Evolutionary conservation across 129 eudicot genomes (phyloP).

Genomic region (Artemisia annua): DNA sequence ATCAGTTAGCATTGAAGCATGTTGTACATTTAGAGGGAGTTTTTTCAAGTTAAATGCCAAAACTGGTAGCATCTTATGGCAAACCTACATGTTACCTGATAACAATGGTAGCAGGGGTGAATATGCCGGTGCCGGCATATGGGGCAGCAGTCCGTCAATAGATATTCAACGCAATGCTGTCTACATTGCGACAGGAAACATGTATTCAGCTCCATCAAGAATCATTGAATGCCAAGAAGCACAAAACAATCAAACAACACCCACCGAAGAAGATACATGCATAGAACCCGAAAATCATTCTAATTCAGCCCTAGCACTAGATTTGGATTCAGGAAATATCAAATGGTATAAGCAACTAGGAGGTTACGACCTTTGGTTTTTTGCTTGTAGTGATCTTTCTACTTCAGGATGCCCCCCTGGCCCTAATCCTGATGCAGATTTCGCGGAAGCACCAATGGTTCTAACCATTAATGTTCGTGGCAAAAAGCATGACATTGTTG

Average conservation of each 20-base stretch:
- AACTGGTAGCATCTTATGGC: constrained; percentile 67
- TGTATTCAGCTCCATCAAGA: constrained; percentile 59
- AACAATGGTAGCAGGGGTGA: constrained; percentile 55
- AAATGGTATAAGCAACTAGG: constrained; percentile 61
- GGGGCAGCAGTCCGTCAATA: constrained; percentile 88
- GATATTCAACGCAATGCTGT: constrained; percentile 46
- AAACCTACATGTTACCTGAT: constrained; percentile 65
- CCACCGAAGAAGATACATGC: constrained; percentile 52
- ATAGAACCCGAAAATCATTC: constrained; percentile 55
- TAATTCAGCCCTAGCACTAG: constrained; percentile 63
- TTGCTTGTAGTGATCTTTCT: constrained; percentile 50
- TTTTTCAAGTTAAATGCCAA: constrained; percentile 52
- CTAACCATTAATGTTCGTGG: constrained; percentile 36
- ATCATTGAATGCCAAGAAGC: constrained; percentile 61
- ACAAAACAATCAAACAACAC: constrained; percentile 56
- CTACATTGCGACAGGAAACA: constrained; percentile 62
- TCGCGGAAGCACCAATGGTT: constrained; percentile 81
- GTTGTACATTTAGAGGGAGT: constrained; percentile 78
- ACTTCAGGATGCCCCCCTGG: constrained; percentile 79
- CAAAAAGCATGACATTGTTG: constrained; percentile 54
- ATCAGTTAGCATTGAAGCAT: constrained; percentile 32
- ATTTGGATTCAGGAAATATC: constrained; percentile 50
- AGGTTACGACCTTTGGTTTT: constrained; percentile 64
- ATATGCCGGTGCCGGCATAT: constrained; percentile 67
- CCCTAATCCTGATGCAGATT: constrained; percentile 82